Evolutionary conservation across 805 yeast genomes (phyloP), one percentile per base, ranked within the genome.

Genomic region (Zygoascus tannicola): DNA sequence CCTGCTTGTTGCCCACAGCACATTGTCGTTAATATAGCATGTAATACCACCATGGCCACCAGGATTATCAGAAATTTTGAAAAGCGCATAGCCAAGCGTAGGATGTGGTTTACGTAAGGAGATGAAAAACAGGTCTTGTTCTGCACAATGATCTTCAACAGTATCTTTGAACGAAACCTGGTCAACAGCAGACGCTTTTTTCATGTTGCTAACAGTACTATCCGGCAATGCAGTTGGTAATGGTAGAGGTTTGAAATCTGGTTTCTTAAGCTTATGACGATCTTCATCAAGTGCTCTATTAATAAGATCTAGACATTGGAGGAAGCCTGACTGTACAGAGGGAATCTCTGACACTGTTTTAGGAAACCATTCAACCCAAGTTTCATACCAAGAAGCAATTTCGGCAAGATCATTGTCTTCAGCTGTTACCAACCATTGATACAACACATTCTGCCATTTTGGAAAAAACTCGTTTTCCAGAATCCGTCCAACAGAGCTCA

Each of bases 11-110:
- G 75, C 55, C 74, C 76, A 85, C 20, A 86, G 52, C 2, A 84
- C 79, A 51, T 85, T 88, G 37, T 79, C 78, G 30, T 73, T 72
- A 4, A 84, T 68, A 49, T 74, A 84, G 14, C 74, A 67, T 32
- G 51, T 12, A 33, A 69, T 12, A 0, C 69, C 66, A 4, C 52
- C 59, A 20, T 53, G 57, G 5, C 71, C 70, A 4, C 38, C 44
- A 0, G 61, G 49, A 39, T 62, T 53, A 22, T 57, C 52, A 3
- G 67, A 57, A 14, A 79, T 57, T 23, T 64, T 60, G 56, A 67
- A 75, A 35, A 78, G 55, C 2, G 71, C 66, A 36, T 65, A 60
- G 1, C 79, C 81, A 39, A 65, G 53, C 1, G 53, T 48, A 3
- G 60, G 55, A 41, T 64, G 69, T 16, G 58, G 60, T 52, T 49